Evolutionary conservation across 805 yeast species (phyloP).

Genomic region (Peterozyma xylosa): DNA sequence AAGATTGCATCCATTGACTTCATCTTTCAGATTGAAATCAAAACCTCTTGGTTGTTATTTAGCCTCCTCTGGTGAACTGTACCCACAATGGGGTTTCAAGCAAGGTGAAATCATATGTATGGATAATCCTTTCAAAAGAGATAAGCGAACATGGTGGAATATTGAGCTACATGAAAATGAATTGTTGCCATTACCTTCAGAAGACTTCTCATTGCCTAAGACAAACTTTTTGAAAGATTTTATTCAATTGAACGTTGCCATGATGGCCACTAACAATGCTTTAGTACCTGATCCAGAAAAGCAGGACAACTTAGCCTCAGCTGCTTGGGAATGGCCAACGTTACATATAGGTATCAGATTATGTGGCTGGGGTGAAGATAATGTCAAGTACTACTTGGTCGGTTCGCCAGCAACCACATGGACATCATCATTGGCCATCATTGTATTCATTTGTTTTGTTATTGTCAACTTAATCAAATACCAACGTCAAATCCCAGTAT

Average conservation of each 20-base stretch:
- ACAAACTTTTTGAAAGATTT: slow-evolving; percentile 75
- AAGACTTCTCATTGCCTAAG: slow-evolving; percentile 59
- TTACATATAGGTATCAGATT: slow-evolving; percentile 67
- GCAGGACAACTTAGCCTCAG: slow-evolving; percentile 61
- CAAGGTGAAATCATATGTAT: slow-evolving; percentile 86
- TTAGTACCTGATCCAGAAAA: slow-evolving; percentile 73
- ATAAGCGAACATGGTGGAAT: slow-evolving; percentile 87
- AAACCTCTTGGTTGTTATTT: slow-evolving; percentile 64
- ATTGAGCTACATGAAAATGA: slow-evolving; percentile 63
- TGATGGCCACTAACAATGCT: slow-evolving; percentile 85
- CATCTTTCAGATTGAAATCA: slow-evolving; percentile 63
- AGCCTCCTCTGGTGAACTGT: slow-evolving; percentile 61
- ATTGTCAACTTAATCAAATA: slow-evolving; percentile 55
- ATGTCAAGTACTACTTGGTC: slow-evolving; percentile 55
- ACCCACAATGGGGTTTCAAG: slow-evolving; percentile 81
- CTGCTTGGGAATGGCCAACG: slow-evolving; percentile 90
- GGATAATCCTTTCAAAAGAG: slow-evolving; percentile 58
- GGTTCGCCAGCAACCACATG: slow-evolving; percentile 79
- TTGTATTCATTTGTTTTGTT: slow-evolving; percentile 40
- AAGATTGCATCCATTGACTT: slow-evolving; percentile 66
- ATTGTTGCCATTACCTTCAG: slow-evolving; percentile 51
- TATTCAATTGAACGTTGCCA: slow-evolving; percentile 67
- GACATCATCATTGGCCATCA: slow-evolving; percentile 57
- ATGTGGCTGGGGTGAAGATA: slow-evolving; percentile 61
- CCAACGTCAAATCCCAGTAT: slow-evolving; percentile 73